Percentiles rank a stretch among this genome's conserved stretches.
These are phyloP conservation scores for Sesbania bispinosa DNA, from an alignment of 306 rosid species.

Conservation along the genomic window DNA sequence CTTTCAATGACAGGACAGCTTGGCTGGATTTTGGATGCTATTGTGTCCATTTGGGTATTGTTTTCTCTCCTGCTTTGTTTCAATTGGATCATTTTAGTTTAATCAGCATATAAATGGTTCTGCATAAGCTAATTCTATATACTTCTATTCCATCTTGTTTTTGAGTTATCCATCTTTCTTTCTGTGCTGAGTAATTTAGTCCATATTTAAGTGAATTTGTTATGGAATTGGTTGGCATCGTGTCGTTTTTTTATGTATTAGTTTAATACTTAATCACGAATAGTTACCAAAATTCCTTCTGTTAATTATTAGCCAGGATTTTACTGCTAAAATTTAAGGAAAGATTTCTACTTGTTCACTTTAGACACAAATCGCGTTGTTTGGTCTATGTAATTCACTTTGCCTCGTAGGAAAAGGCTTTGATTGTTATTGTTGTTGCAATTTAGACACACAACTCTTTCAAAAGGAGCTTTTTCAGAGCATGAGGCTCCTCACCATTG, in stretches of 20 bases:
- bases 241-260: not conserved
- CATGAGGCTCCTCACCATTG: no score
- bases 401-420: no score
- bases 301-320: not conserved
- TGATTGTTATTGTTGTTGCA: no score
- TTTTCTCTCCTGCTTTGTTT: conserved; percentile 18
- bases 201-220: not conserved
- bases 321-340: no score
- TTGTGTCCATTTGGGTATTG: conserved; percentile 92
- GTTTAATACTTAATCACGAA: not conserved
- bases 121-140: not conserved
- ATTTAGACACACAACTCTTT: no score
- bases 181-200: not conserved
- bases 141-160: not conserved
- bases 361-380: not conserved
- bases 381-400: no score
- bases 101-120: not conserved
- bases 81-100: not conserved
- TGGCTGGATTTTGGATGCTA: conserved; percentile 95
- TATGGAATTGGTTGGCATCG: no score
- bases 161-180: not conserved
- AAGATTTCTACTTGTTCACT: not conserved
- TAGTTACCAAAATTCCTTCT: not conserved
- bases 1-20: conserved; percentile 94
- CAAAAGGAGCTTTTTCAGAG: no score